Percentiles rank a stretch among this genome's conserved stretches.
phyloP scores from a whole-genome alignment of 441 rosid species.

The Oxalis stricta region DNA sequence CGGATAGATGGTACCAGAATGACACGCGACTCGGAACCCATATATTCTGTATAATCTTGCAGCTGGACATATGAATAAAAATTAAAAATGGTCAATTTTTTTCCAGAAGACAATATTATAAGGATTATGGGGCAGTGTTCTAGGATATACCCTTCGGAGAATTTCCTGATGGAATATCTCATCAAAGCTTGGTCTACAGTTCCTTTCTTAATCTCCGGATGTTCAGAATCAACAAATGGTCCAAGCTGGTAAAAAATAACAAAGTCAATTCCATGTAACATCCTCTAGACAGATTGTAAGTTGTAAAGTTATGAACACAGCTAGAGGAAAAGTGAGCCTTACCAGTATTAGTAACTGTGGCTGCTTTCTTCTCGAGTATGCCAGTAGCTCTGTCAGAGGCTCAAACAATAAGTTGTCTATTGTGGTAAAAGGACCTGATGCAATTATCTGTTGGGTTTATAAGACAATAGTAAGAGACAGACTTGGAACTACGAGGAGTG shows the following conservation, averaged over 20 bases:
- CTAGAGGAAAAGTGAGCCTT: background rate
- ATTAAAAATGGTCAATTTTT: constrained; percentile 2
- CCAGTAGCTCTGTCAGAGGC: constrained; percentile 76
- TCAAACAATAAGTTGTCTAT: constrained; percentile 77
- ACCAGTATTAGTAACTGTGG: constrained; percentile 85
- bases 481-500: background rate
- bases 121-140: background rate
- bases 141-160: constrained; percentile 39
- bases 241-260: constrained; percentile 49
- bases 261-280: constrained; percentile 10
- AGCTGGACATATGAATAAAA: constrained; percentile 33
- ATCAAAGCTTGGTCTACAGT: constrained; percentile 37
- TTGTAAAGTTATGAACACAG: background rate
- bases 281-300: background rate
- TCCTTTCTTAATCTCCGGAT: constrained; percentile 72
- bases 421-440: constrained; percentile 88
- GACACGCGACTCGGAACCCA: constrained; percentile 56
- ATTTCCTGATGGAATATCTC: constrained; percentile 57
- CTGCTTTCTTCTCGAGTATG: constrained; percentile 57
- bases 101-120: background rate
- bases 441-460: constrained; percentile 39
- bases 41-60: constrained; percentile 69
- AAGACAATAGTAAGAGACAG: too few species aligned
- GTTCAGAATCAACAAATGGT: constrained; percentile 80
- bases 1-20: constrained; percentile 73